Base-by-base conservation (phyloP, 1,284 basidiomycete species). In the Tilletiopsis washingtonensis region DNA sequence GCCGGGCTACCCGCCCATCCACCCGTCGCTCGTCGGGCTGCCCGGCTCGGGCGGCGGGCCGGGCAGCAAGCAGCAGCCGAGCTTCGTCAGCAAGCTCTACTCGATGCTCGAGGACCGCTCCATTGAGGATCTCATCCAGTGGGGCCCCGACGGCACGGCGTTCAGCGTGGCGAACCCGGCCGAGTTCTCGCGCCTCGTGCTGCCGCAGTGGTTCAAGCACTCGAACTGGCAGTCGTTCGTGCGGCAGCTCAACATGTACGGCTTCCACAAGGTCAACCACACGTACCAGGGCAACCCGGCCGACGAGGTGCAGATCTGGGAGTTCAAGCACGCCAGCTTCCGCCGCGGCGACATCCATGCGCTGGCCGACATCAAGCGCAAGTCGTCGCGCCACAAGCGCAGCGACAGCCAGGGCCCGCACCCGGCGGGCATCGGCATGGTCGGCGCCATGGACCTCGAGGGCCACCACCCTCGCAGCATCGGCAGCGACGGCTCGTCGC, bases 211-310 rank as follows among this genome's bases (percentile, higher is more conserved):
- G 62, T 69, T 69, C 62, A 69, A 69, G 58, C 66, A 69, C 47
- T 62, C 62, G 46, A 69, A 67, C 43, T 69, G 66, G 66, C 66
- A 69, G 32, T 67, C 64, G 9, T 69, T 69, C 51, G 64, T 69
- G 6, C 57, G 66, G 4, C 66, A 69, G 45, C 60, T 69, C 47
- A 69, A 69, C 60, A 58, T 60, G 55, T 53, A 48, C 43, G 66
- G 64, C 23, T 69, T 69, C 40, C 64, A 69, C 60, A 69, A 69
- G 52, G 66, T 69, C 39, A 69, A 68, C 43, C 66, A 68, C 29
- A 64, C 61, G 25, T 67, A 59, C 27, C 64, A 64, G 27, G 62
- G 64, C 19, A 57, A 58, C 7, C 59, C 62, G 1, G 56, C 53
- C 21, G 64, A 64, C 43, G 66, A 67, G 29, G 56, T 62, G 36